Percentiles rank a stretch among this genome's conserved stretches.
Evolutionary conservation across 768 basidiomycete species (phyloP).

Genomic region (Panaeolus papilionaceus): DNA sequence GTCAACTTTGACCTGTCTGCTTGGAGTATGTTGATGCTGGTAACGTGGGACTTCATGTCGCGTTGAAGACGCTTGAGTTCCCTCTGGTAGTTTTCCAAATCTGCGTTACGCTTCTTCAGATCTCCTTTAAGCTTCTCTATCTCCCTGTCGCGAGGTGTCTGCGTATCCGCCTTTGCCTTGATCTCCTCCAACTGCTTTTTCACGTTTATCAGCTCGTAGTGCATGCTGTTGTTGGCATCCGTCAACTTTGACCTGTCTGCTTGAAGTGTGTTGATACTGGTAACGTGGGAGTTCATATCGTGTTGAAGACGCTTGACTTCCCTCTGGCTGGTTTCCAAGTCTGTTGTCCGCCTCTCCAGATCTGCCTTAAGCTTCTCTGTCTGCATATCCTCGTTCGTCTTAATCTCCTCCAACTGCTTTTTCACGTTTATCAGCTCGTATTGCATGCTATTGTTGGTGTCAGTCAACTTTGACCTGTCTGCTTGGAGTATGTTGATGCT

Average conservation of each 20-base stretch:
- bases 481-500: not conserved
- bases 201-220: conserved; percentile 22
- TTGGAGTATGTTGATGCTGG: not conserved
- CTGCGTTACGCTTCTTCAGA: too few relatives aligned
- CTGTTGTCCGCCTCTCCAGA: not conserved
- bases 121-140: not conserved
- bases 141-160: too few relatives aligned
- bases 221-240: conserved; percentile 14
- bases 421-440: conserved; percentile 23
- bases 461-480: conserved; percentile 10
- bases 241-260: not conserved
- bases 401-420: conserved; percentile 23
- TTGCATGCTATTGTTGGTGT: conserved; percentile 13
- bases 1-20: not conserved
- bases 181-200: conserved; percentile 22
- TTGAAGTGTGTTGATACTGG: not conserved
- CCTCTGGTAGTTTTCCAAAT: conserved; percentile 9
- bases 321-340: conserved; percentile 2
- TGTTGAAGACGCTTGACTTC: conserved; percentile 4
- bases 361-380: not conserved
- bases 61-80: conserved; percentile 1
- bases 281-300: not conserved
- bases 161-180: too few relatives aligned
- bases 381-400: not conserved
- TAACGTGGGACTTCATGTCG: not conserved